These are phyloP conservation scores for Didymella pomorum DNA, from an alignment of 2,329 filamentous ascomycete species.

Conservation along the genomic window DNA sequence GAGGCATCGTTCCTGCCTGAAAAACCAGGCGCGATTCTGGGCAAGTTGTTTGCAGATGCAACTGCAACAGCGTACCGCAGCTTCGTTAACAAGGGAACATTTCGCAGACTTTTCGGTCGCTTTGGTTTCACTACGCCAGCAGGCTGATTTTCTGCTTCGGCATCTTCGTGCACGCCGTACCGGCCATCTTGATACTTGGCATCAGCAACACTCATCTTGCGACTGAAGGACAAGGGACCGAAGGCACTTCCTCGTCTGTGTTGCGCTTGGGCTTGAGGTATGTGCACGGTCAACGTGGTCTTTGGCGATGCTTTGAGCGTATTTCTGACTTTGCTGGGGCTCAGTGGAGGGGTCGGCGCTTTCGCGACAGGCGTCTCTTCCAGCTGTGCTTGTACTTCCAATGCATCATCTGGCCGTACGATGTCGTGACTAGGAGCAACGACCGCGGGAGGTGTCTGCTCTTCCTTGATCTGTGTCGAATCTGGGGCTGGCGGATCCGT, in stretches of 20 bases:
- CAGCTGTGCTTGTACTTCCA: background rate
- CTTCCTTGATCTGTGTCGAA: background rate
- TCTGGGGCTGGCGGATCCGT: background rate
- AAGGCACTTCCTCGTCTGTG: constrained; percentile 57
- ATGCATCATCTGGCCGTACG: background rate
- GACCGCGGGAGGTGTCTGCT: background rate
- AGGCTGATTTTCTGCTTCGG: constrained; percentile 7
- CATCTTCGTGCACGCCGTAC: constrained; percentile 43
- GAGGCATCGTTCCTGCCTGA: constrained; percentile 36
- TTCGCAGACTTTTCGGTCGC: constrained; percentile 34
- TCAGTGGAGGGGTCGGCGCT: constrained; percentile 49
- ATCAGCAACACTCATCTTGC: constrained; percentile 58
- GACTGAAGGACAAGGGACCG: constrained; percentile 61
- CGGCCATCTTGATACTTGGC: constrained; percentile 63
- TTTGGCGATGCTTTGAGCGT: constrained; percentile 57
- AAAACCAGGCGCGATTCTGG: constrained; percentile 29
- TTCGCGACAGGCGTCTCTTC: constrained; percentile 14
- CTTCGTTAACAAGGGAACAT: constrained; percentile 43
- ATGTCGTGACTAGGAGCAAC: background rate
- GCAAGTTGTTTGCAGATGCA: constrained; percentile 29
- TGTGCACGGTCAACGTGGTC: constrained; percentile 9
- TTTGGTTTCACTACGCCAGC: background rate
- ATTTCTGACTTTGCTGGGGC: constrained; percentile 54
- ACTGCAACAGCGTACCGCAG: constrained; percentile 43
- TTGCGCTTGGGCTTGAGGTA: constrained; percentile 10